A percentile compares a stretch with the other conserved stretches of the same genome.
These are phyloP conservation scores for Ceratobasidium theobromae DNA, from an alignment of 1,284 basidiomycete species.

Conservation along the genomic window DNA sequence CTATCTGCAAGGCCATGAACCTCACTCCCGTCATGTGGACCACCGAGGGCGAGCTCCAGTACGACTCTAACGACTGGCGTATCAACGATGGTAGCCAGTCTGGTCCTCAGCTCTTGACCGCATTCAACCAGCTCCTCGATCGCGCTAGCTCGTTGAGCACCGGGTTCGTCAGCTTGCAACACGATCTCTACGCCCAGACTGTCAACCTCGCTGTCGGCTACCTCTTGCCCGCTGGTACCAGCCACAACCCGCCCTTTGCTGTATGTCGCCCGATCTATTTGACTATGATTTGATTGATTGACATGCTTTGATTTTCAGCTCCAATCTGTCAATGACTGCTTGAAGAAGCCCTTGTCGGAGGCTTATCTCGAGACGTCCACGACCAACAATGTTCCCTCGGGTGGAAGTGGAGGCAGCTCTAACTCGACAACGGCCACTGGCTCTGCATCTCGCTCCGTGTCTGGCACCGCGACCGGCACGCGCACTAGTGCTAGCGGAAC, in stretches of 20 bases:
- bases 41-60: conserved; percentile 30
- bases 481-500: background rate
- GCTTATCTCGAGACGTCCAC: conserved; percentile 58
- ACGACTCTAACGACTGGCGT: conserved; percentile 54
- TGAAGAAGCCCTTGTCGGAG: conserved; percentile 56
- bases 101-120: conserved; percentile 50
- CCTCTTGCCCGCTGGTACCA: conserved; percentile 62
- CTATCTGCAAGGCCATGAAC: conserved; percentile 80
- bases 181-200: conserved; percentile 82
- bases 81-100: conserved; percentile 70
- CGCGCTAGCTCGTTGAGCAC: conserved; percentile 42
- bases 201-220: conserved; percentile 86
- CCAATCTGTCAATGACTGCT: conserved; percentile 57
- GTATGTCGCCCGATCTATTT: conserved; percentile 37
- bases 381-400: background rate
- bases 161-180: conserved; percentile 87
- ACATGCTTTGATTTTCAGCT: conserved; percentile 3
- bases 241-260: conserved; percentile 9
- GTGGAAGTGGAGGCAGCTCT: conserved; percentile 33
- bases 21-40: conserved; percentile 76
- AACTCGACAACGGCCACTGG: no score
- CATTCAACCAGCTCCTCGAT: conserved; percentile 47
- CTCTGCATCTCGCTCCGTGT: no score
- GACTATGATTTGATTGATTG: conserved; percentile 60
- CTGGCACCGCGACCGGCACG: background rate